phyloP scores from a whole-genome alignment of 345 rosid genomes.

The Corchorus olitorius region DNA sequence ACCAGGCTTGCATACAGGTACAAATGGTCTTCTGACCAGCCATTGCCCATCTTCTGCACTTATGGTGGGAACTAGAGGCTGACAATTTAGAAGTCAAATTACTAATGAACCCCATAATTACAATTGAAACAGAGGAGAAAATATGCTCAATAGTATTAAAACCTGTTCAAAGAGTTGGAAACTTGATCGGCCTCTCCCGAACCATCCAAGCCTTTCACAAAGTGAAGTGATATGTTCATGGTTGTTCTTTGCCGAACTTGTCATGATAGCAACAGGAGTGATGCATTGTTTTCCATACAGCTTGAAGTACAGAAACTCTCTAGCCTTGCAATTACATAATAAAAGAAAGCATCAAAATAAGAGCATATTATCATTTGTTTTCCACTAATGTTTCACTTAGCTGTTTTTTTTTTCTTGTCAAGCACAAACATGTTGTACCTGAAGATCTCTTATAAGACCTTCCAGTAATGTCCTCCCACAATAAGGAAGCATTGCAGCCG shows the following conservation, averaged over 20 bases:
- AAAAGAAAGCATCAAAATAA: conserved; percentile 3
- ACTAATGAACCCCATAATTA: conserved; percentile 12
- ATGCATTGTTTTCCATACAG: conserved; percentile 79
- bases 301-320: conserved; percentile 91
- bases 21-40: conserved; percentile 69
- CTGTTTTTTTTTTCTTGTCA: conserved; percentile 9
- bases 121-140: not conserved
- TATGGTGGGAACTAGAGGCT: conserved; percentile 92
- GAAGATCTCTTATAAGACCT: conserved; percentile 93
- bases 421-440: conserved; percentile 50
- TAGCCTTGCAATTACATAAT: conserved; percentile 53
- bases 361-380: not conserved
- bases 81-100: conserved; percentile 30
- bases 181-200: conserved; percentile 86
- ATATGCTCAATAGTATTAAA: conserved; percentile 14
- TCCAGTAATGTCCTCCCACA: conserved; percentile 92
- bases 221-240: conserved; percentile 74
- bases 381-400: not conserved
- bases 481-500: conserved; percentile 95
- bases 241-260: conserved; percentile 92
- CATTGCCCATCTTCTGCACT: conserved; percentile 87
- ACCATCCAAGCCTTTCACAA: conserved; percentile 77
- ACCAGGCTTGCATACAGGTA: conserved; percentile 90
- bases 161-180: conserved; percentile 97
- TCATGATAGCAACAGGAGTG: conserved; percentile 94